Base-by-base conservation (phyloP, 2,329 filamentous ascomycete species). In the Penicillium janthinellum region DNA sequence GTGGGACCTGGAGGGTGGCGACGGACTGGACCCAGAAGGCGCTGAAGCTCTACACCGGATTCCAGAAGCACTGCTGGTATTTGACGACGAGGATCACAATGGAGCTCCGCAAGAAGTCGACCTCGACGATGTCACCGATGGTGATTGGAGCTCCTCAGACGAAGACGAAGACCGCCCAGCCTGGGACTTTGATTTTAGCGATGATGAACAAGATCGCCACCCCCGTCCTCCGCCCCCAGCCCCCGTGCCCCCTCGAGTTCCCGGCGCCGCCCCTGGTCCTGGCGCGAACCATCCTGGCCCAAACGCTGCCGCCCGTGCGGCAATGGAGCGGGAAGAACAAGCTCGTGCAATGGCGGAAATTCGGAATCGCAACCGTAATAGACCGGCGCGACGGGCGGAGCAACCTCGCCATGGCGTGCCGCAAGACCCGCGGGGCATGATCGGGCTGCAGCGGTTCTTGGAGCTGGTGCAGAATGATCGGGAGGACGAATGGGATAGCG, bases 1-100 rank as follows among this genome's bases (percentile, higher is more conserved):
- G 2, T 98, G 93, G 92, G 95, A 96, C 70, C 79, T 96, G 25
- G 91, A 96, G 74, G 87, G 85, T 48, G 93, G 93, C 0, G 92
- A 97, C 67, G 83, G 79, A 1, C 59, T 74, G n/a, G 67, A 80
- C 38, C 74, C 73, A 0, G 76, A 78, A 51, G 72, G 78, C 5
- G 73, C 77, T n/a, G 77, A 76, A 47, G 74, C 69, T 45, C 62
- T 77, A 4, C 74, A 77, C 57, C 72, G 64, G 72, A 81, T 69
- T 73, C 76, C 60, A 70, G 73, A 68, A 51, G 72, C 75, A 11
- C 71, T 77, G 15, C 55, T 81, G 35, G 69, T 70, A 56, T 74
- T 73, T 56, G 78, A 73, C 44, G 73, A 72, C n/a, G 64, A 69
- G 22, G 22, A 59, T 31, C 28, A 62, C 20, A 49, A 48, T 53